Evolutionary conservation across 2,329 filamentous ascomycete genomes (phyloP).

Genomic region (Pseudocercospora crystallina): DNA sequence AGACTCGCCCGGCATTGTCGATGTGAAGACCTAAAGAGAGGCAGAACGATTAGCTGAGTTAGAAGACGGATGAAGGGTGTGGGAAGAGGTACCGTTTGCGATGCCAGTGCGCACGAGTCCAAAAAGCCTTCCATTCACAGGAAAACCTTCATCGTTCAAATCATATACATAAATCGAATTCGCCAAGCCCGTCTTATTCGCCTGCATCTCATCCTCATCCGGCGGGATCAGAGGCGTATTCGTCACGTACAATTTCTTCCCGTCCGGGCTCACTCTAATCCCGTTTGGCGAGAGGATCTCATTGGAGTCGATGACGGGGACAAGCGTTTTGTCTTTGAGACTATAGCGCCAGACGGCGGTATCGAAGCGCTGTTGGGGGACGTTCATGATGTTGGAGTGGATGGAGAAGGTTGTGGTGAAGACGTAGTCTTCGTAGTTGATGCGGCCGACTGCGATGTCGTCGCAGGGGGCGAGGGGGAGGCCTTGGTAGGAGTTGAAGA

Average conservation of each 20-base stretch:
- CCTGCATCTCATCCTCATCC: conserved; percentile 3
- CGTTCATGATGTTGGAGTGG: not conserved
- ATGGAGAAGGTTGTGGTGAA: conserved; percentile 3
- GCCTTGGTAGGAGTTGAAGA: conserved; percentile 8
- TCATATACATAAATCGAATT: conserved; percentile 20
- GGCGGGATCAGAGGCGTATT: conserved; percentile 11
- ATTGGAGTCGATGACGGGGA: conserved; percentile 8
- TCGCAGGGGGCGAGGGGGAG: not conserved
- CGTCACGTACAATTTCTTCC: conserved; percentile 13
- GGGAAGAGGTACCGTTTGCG: conserved; percentile 16
- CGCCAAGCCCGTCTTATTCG: not conserved
- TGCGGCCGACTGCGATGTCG: not conserved
- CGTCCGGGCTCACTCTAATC: conserved; percentile 7
- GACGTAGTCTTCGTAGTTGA: conserved; percentile 5
- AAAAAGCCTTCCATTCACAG: conserved; percentile 21
- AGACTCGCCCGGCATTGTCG: conserved; percentile 25
- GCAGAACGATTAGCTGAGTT: too few species aligned
- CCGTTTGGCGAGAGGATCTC: conserved; percentile 13
- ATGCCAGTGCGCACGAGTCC: conserved; percentile 19
- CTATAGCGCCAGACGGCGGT: conserved; percentile 11
- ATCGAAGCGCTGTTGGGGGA: not conserved
- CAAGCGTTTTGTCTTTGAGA: conserved; percentile 4
- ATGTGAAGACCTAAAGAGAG: conserved; percentile 13
- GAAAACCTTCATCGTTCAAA: conserved; percentile 17
- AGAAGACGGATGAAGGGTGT: not conserved